A percentile compares a stretch with the other conserved stretches of the same genome.
Evolutionary conservation across 305 asterid species (phyloP).

Genomic region (Solanum hybrid): DNA sequence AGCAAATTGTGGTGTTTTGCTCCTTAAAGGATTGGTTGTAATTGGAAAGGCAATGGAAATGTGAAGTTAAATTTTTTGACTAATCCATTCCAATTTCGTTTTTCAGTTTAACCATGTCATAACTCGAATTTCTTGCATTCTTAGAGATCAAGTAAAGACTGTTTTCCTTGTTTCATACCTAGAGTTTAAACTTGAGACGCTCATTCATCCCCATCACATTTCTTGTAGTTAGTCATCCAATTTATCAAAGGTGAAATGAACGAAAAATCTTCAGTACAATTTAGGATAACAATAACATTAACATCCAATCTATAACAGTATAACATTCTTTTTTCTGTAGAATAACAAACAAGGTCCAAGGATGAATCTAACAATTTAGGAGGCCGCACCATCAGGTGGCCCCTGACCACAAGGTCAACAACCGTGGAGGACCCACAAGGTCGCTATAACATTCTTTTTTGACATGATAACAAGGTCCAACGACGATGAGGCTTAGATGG

Average conservation of each 20-base stretch:
- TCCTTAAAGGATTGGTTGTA: background rate
- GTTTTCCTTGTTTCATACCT: background rate
- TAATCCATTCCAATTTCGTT: background rate
- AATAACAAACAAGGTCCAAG: background rate
- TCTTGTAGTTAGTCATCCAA: background rate
- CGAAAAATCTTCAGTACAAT: background rate
- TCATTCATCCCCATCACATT: background rate
- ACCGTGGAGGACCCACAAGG: background rate
- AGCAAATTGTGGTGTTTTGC: background rate
- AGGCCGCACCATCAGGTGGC: background rate
- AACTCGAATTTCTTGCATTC: background rate
- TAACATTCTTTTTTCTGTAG: background rate
- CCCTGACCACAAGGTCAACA: background rate
- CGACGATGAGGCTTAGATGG: background rate
- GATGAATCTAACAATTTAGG: background rate
- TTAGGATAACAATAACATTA: too few relatives aligned
- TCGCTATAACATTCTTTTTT: background rate
- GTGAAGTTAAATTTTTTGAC: background rate
- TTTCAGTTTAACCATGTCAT: background rate
- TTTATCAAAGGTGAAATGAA: background rate
- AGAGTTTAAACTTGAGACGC: background rate
- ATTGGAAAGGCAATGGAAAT: too few relatives aligned
- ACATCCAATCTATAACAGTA: too few relatives aligned
- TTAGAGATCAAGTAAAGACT: background rate
- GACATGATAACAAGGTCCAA: background rate